phyloP scores from a whole-genome alignment of 164 flowering plant species.

The Cinnamomum micranthum region DNA sequence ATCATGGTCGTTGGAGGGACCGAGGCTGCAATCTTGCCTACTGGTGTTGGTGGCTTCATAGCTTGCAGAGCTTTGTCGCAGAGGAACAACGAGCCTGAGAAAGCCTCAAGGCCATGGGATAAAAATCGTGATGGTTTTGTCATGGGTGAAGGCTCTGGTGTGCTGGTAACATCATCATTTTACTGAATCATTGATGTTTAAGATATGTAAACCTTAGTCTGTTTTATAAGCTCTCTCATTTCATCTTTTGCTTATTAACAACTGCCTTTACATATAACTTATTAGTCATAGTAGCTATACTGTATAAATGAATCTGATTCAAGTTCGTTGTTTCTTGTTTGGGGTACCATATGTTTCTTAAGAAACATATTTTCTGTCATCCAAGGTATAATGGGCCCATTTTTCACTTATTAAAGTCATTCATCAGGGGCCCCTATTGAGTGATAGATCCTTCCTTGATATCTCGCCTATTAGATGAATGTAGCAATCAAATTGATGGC shows the following conservation, averaged over 20 bases:
- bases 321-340: neutral
- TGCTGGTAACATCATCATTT: conserved; percentile 39
- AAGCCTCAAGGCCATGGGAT: conserved; percentile 27
- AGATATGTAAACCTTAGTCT: neutral
- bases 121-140: conserved; percentile 52
- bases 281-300: too few relatives aligned
- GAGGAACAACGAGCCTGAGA: conserved; percentile 19
- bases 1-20: conserved; percentile 24
- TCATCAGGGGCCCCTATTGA: neutral
- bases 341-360: neutral
- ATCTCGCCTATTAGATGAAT: neutral
- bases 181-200: neutral
- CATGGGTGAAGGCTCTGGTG: conserved; percentile 79
- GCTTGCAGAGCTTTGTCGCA: conserved; percentile 79
- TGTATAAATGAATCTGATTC: too few relatives aligned
- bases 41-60: conserved; percentile 48
- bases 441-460: neutral
- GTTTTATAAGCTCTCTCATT: neutral
- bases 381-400: neutral
- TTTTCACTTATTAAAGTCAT: too few relatives aligned
- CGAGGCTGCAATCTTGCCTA: conserved; percentile 21
- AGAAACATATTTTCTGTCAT: neutral
- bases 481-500: neutral
- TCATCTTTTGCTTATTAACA: too few relatives aligned
- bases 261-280: too few relatives aligned